Conservation (phyloP, 345 rosid genomes). For the Pistacia vera region DNA sequence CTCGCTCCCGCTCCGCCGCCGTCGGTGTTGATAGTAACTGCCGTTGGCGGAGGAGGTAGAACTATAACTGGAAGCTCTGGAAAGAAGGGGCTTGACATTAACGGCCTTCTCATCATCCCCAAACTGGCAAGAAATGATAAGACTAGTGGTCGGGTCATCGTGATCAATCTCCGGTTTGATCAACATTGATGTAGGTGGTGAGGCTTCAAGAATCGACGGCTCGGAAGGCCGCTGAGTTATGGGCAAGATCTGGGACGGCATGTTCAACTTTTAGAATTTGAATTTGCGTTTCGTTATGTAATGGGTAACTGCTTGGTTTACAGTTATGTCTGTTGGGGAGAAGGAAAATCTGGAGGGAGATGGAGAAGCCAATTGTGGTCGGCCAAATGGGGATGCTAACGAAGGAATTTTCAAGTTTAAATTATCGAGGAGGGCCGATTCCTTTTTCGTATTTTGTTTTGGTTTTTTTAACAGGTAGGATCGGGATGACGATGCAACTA, state of each 20-base stretch:
- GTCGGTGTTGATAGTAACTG: slow-evolving; percentile 49
- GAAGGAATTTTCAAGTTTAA: neutral
- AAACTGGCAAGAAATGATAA: slow-evolving; percentile 53
- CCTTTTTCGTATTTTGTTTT: too few relatives aligned
- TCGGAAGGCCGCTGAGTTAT: slow-evolving; percentile 30
- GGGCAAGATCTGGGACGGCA: slow-evolving; percentile 50
- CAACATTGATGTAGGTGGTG: slow-evolving; percentile 29
- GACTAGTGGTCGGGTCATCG: slow-evolving; percentile 48
- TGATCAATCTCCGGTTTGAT: slow-evolving; percentile 36
- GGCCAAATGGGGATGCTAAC: neutral
- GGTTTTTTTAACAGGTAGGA: too few relatives aligned
- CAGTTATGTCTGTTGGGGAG: too few relatives aligned
- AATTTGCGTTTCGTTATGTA: neutral
- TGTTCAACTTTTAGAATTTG: slow-evolving; percentile 5
- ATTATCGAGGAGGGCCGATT: neutral
- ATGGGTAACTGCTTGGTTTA: too few relatives aligned
- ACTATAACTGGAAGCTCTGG: slow-evolving; percentile 55
- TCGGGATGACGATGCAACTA: too few relatives aligned
- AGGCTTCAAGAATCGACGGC: slow-evolving; percentile 19
- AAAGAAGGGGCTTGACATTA: slow-evolving; percentile 46
- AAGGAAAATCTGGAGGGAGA: neutral
- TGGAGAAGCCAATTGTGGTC: neutral
- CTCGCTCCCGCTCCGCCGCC: slow-evolving; percentile 62
- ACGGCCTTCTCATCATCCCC: slow-evolving; percentile 38
- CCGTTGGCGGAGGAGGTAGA: slow-evolving; percentile 20